phyloP scores from a whole-genome alignment of 2,329 filamentous ascomycete genomes.

The Pseudogymnoascus sp. region DNA sequence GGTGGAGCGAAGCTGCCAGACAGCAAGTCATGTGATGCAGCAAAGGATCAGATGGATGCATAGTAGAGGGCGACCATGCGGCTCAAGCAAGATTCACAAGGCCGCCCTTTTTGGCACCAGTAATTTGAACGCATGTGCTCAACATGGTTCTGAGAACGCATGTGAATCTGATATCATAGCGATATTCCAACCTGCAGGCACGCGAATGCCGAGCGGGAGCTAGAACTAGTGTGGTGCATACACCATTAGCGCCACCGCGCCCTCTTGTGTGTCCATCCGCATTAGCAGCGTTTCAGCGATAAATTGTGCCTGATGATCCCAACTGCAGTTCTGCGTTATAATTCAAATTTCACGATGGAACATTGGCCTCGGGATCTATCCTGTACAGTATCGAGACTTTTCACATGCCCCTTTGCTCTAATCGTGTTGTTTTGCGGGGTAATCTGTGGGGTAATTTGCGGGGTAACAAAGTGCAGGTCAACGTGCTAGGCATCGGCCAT shows the following conservation, averaged over 20 bases:
- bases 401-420: no score
- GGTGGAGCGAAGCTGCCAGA: neutral
- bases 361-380: neutral
- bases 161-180: no score
- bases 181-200: no score
- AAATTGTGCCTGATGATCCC: constrained; percentile 9
- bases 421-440: no score
- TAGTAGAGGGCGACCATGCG: neutral
- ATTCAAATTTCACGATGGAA: neutral
- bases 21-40: neutral
- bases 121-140: neutral
- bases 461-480: no score
- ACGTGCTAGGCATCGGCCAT: no score
- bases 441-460: no score
- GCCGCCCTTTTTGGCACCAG: neutral
- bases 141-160: neutral
- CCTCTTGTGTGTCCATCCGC: no score
- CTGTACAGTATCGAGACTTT: neutral
- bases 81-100: neutral
- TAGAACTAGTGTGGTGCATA: no score
- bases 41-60: neutral
- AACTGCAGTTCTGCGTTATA: constrained; percentile 2
- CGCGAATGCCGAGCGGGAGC: no score
- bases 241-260: no score
- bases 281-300: neutral